phyloP scores from a whole-genome alignment of 106 monocot species.

The Apostasia ramifera region DNA sequence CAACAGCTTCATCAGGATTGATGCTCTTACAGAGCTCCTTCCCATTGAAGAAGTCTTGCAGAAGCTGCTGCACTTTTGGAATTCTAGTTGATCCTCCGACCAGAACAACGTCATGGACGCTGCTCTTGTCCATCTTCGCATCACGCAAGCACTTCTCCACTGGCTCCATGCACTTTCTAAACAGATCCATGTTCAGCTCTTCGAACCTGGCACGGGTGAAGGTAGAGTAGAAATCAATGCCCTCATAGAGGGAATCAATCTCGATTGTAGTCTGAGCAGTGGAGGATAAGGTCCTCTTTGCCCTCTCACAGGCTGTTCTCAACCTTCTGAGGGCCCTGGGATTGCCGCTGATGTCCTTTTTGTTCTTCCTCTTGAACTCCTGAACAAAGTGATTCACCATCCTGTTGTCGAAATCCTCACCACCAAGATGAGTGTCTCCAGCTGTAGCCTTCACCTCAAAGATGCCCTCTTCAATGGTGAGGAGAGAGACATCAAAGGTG shows the following conservation, averaged over 20 bases:
- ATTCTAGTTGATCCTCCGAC: slow-evolving; percentile 28
- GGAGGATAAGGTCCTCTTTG: slow-evolving; percentile 28
- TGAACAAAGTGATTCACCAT: slow-evolving; percentile 28
- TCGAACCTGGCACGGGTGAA: no score
- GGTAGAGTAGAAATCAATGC: no score
- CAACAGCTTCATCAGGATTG: slow-evolving; percentile 30
- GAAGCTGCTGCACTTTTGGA: slow-evolving; percentile 26
- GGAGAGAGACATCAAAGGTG: slow-evolving; percentile 36
- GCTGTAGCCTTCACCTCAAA: slow-evolving; percentile 17
- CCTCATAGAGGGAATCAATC: no score
- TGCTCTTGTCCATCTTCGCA: slow-evolving; percentile 19
- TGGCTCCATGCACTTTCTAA: slow-evolving; percentile 13
- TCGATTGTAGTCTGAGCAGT: not conserved
- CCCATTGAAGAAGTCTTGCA: slow-evolving; percentile 27
- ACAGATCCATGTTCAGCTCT: slow-evolving; percentile 21
- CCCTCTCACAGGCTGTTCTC: slow-evolving; percentile 25
- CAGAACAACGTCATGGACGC: slow-evolving; percentile 21
- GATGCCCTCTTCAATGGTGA: slow-evolving; percentile 25
- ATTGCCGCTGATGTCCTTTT: slow-evolving; percentile 19
- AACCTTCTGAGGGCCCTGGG: slow-evolving; percentile 22
- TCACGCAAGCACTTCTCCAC: slow-evolving; percentile 14
- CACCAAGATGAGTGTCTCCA: slow-evolving; percentile 40
- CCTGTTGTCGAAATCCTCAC: slow-evolving; percentile 20
- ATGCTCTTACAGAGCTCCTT: slow-evolving; percentile 27
- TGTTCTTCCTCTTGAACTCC: slow-evolving; percentile 21